phyloP scores from a whole-genome alignment of 2,329 filamentous ascomycete genomes.

The Malbranchea cinnamomea region DNA sequence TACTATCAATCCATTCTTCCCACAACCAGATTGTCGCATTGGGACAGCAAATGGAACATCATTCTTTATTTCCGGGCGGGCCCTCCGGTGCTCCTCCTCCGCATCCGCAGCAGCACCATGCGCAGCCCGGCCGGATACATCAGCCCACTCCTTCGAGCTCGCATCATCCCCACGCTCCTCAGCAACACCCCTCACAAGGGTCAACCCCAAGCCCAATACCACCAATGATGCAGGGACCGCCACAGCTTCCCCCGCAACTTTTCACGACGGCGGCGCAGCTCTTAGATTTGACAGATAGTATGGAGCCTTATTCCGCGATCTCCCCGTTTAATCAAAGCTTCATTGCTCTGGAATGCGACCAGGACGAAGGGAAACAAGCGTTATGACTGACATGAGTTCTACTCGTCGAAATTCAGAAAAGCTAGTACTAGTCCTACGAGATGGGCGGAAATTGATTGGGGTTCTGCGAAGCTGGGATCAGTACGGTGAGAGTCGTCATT shows the following conservation, averaged over 20 bases:
- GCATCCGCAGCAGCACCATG: conserved; percentile 16
- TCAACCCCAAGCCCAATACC: conserved; percentile 9
- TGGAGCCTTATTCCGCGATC: conserved; percentile 24
- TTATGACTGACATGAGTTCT: too few species aligned
- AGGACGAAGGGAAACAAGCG: too few species aligned
- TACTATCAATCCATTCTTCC: not conserved
- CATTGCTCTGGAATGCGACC: not conserved
- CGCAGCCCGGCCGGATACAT: too few species aligned
- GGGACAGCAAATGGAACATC: too few species aligned
- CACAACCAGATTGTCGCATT: not conserved
- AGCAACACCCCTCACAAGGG: conserved; percentile 5
- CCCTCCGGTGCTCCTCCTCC: conserved; percentile 5
- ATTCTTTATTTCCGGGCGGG: too few species aligned
- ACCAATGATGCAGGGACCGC: conserved; percentile 19
- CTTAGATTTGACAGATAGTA: conserved; percentile 93
- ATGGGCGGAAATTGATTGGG: conserved; percentile 86
- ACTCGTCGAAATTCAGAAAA: too few species aligned
- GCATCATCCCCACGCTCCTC: not conserved
- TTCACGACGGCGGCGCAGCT: conserved; percentile 96
- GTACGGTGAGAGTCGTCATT: conserved; percentile 50
- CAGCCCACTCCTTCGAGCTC: not conserved
- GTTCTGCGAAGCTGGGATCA: conserved; percentile 95
- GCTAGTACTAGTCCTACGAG: conserved; percentile 76
- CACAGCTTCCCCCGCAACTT: conserved; percentile 62
- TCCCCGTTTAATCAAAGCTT: not conserved